phyloP scores from a whole-genome alignment of 345 rosid genomes.

The Hevea brasiliensis region DNA sequence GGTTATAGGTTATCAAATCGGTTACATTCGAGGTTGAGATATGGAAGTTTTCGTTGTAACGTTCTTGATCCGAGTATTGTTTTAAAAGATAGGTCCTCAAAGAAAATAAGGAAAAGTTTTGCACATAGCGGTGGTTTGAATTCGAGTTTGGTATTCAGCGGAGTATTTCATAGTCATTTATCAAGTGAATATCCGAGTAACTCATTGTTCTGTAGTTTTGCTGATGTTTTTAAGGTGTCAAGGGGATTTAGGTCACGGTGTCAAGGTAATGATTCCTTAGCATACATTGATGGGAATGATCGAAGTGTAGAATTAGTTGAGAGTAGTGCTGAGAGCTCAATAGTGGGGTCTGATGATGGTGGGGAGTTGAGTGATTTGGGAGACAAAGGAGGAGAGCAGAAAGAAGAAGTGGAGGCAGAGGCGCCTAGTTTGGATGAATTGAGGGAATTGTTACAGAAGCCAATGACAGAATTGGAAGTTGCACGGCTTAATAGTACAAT shows the following conservation, averaged over 20 bases:
- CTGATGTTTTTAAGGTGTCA: constrained; percentile 28
- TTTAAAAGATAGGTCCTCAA: constrained; percentile 25
- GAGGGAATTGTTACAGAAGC: constrained; percentile 57
- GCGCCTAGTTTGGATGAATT: constrained; percentile 54
- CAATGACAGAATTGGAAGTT: constrained; percentile 68
- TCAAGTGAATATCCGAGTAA: constrained; percentile 24
- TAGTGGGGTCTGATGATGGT: constrained; percentile 25
- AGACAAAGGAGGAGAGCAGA: constrained; percentile 38
- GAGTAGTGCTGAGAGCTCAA: constrained; percentile 31
- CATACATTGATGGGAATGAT: constrained; percentile 57
- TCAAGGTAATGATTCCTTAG: constrained; percentile 65
- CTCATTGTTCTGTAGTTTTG: constrained; percentile 28
- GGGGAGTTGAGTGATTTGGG: constrained; percentile 29
- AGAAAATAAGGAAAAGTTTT: constrained; percentile 32
- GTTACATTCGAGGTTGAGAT: constrained; percentile 37
- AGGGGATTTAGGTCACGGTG: constrained; percentile 43
- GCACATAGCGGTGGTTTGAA: constrained; percentile 27
- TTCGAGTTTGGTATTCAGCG: constrained; percentile 33
- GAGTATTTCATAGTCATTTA: constrained; percentile 34
- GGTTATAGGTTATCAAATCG: constrained; percentile 32
- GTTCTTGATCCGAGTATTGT: constrained; percentile 30
- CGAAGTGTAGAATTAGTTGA: constrained; percentile 44
- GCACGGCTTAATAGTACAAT: constrained; percentile 68
- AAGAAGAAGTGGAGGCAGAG: constrained; percentile 34
- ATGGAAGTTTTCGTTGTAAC: constrained; percentile 34